These are phyloP conservation scores for Quillaja saponaria DNA, from an alignment of 306 rosid genomes.

Conservation along the genomic window DNA sequence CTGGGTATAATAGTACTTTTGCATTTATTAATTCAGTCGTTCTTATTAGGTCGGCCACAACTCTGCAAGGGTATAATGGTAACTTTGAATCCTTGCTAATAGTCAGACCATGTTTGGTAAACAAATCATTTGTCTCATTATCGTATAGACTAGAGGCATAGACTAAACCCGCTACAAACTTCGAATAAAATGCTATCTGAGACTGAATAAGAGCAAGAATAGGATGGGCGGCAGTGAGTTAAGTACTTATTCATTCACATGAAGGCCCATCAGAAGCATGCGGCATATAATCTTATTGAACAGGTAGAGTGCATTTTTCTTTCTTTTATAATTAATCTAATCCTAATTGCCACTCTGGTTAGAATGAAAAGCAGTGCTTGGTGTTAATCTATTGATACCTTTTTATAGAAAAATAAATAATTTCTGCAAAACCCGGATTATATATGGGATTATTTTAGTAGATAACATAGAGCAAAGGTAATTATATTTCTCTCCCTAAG, in stretches of 20 bases:
- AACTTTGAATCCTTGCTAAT: conserved; percentile 21
- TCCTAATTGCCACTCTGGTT: conserved; percentile 10
- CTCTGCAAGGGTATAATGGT: too few relatives aligned
- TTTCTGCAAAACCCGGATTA: conserved; percentile 28
- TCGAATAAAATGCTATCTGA: conserved; percentile 5
- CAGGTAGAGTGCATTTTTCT: too few relatives aligned
- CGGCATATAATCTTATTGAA: too few relatives aligned
- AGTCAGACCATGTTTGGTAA: conserved; percentile 21
- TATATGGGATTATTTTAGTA: conserved; percentile 22
- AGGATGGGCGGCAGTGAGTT: conserved; percentile 2
- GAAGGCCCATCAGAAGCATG: too few relatives aligned
- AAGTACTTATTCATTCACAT: too few relatives aligned
- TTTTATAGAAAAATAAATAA: conserved; percentile 11
- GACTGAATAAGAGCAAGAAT: conserved; percentile 11
- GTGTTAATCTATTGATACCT: conserved; percentile 22
- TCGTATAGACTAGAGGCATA: neutral
- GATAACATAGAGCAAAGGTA: conserved; percentile 41
- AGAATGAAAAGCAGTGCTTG: conserved; percentile 20
- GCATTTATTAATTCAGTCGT: too few relatives aligned
- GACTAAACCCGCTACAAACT: conserved; percentile 26
- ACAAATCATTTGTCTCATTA: conserved; percentile 21
- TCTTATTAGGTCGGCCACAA: too few relatives aligned
- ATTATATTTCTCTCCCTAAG: conserved; percentile 15
- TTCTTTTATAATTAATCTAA: too few relatives aligned
- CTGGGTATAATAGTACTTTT: too few relatives aligned